Conservation (phyloP, 2,329 filamentous ascomycete genomes). For the Stemphylium beticola region DNA sequence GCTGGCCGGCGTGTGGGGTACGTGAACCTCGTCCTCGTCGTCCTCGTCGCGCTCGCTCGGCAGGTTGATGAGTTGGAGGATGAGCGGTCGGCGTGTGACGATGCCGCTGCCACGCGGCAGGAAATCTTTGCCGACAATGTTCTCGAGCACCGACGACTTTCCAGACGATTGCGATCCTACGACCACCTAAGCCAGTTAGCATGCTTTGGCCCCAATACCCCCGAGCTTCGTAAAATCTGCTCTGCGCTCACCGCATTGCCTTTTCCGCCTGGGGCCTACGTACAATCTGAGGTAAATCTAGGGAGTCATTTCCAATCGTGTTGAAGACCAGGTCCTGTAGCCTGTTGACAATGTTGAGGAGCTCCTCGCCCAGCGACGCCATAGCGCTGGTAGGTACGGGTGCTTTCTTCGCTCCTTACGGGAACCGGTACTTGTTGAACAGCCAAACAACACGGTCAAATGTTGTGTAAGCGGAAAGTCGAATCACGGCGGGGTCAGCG, state of each 20-base stretch:
- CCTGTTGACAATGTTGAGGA: constrained; percentile 96
- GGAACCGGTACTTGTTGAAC: constrained; percentile 29
- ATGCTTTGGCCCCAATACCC: background rate
- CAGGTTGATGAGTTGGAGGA: constrained; percentile 98
- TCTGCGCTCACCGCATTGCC: constrained; percentile 19
- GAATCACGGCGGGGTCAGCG: constrained; percentile 11
- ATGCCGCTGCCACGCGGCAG: constrained; percentile 95
- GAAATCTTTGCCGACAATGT: constrained; percentile 98
- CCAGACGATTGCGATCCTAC: constrained; percentile 98
- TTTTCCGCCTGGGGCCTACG: constrained; percentile 59
- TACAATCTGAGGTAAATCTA: constrained; percentile 98
- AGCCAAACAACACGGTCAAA: constrained; percentile 33
- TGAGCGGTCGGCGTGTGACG: constrained; percentile 90
- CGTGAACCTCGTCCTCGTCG: constrained; percentile 65
- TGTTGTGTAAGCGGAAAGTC: constrained; percentile 9
- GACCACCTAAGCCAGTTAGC: constrained; percentile 72
- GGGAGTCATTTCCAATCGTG: constrained; percentile 97
- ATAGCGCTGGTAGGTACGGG: constrained; percentile 58
- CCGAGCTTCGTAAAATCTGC: constrained; percentile 11
- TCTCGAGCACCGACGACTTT: constrained; percentile 98
- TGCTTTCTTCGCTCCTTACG: constrained; percentile 26
- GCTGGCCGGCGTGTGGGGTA: constrained; percentile 78
- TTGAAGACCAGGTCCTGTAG: constrained; percentile 99
- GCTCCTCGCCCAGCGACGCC: constrained; percentile 94
- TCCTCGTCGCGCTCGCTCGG: constrained; percentile 74